A percentile compares a stretch with the other conserved stretches of the same genome.
phyloP scores from a whole-genome alignment of 1,139 yeast genomes.

The Geotrichum histeridarum region DNA sequence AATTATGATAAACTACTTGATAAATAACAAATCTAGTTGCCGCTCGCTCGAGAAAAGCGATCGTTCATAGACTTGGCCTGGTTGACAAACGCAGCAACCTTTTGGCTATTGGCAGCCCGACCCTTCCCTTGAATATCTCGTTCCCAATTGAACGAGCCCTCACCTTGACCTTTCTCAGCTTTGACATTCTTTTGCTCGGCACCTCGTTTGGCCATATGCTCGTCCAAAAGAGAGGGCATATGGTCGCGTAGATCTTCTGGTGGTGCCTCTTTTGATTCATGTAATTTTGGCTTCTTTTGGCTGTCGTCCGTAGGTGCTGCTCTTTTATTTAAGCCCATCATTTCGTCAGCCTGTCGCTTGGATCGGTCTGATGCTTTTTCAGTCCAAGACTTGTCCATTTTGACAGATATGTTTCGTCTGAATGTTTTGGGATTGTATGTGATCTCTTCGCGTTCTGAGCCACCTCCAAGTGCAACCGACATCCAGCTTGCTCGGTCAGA shows the following conservation, averaged over 20 bases:
- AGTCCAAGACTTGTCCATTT: constrained; percentile 16
- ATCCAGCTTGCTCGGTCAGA: constrained; percentile 20
- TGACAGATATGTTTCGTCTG: constrained; percentile 11
- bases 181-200: constrained; percentile 12
- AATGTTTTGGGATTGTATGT: constrained; percentile 20
- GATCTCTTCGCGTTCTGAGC: constrained; percentile 1
- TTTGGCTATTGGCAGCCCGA: constrained; percentile 2
- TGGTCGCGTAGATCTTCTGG: constrained; percentile 1
- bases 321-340: constrained; percentile 18
- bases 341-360: constrained; percentile 20
- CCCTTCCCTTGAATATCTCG: constrained; percentile 17
- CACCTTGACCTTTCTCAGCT: neutral
- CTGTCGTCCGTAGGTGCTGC: neutral
- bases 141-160: constrained; percentile 14
- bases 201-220: constrained; percentile 18
- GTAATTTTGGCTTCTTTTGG: neutral
- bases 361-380: constrained; percentile 16
- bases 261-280: neutral
- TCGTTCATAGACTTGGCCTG: constrained; percentile 17
- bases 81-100: constrained; percentile 17
- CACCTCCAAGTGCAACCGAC: constrained; percentile 17
- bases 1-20: neutral
- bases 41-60: constrained; percentile 11
- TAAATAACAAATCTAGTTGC: neutral
- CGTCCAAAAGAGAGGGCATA: constrained; percentile 17